A percentile compares a stretch with the other conserved stretches of the same genome.
Evolutionary conservation across 805 yeast species (phyloP).

Genomic region (Clavispora phyllophila): DNA sequence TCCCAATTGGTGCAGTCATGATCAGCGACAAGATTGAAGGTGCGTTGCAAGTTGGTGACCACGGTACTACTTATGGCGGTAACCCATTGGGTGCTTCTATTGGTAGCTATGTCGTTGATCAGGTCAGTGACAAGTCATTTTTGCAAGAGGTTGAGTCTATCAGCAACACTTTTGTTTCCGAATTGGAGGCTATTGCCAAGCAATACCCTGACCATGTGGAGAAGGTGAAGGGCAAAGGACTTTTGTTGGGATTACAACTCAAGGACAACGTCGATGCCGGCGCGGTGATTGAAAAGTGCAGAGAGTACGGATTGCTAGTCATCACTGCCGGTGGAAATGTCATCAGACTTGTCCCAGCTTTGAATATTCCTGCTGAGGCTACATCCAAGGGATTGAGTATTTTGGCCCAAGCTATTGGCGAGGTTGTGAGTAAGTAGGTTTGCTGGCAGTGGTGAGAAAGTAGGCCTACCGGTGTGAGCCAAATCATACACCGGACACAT

Average conservation of each 20-base stretch:
- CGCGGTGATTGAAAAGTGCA: conserved; percentile 59
- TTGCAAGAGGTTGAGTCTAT: conserved; percentile 56
- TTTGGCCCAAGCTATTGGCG: conserved; percentile 51
- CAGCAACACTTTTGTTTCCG: conserved; percentile 50
- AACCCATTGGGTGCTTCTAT: conserved; percentile 88
- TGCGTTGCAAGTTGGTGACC: conserved; percentile 82
- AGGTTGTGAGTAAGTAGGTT: conserved; percentile 6
- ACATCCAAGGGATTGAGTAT: conserved; percentile 69
- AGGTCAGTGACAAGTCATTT: conserved; percentile 58
- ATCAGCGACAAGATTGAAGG: conserved; percentile 74
- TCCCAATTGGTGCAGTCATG: conserved; percentile 92
- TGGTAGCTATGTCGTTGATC: conserved; percentile 69
- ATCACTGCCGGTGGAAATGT: conserved; percentile 93
- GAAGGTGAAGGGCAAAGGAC: conserved; percentile 83
- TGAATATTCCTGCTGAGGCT: conserved; percentile 69
- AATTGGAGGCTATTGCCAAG: conserved; percentile 45
- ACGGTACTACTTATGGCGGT: conserved; percentile 97
- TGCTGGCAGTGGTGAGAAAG: too few species aligned
- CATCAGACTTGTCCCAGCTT: conserved; percentile 86
- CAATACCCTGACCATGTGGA: conserved; percentile 57
- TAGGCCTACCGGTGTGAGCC: too few species aligned
- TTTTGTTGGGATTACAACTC: conserved; percentile 81
- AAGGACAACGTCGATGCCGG: conserved; percentile 49
- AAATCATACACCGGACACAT: too few species aligned
- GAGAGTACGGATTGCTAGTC: conserved; percentile 75